Conservation (phyloP, 2,329 filamentous ascomycete genomes). For the Sporothrix variecibatus region DNA sequence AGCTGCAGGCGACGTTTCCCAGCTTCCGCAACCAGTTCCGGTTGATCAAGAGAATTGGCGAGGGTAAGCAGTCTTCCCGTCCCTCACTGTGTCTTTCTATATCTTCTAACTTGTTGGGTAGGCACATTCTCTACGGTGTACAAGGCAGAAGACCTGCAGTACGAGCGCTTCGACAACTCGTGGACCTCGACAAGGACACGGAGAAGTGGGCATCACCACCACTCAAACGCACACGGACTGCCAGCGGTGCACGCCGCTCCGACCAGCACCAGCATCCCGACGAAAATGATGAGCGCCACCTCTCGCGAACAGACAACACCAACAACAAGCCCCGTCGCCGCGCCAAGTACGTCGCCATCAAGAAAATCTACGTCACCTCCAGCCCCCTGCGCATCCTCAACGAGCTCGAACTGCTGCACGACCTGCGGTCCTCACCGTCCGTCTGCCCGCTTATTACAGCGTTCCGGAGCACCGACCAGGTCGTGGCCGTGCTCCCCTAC, state of each 20-base stretch:
- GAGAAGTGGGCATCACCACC: slow-evolving; percentile 71
- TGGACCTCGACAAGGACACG: slow-evolving; percentile 74
- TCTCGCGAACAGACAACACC: not conserved
- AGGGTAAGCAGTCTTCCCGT: slow-evolving; percentile 60
- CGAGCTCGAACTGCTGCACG: slow-evolving; percentile 89
- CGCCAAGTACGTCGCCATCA: slow-evolving; percentile 88
- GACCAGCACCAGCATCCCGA: slow-evolving; percentile 29
- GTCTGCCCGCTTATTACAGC: slow-evolving; percentile 96
- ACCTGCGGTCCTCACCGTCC: slow-evolving; percentile 77
- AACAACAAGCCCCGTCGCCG: slow-evolving; percentile 39
- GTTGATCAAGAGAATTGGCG: slow-evolving; percentile 93
- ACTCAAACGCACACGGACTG: slow-evolving; percentile 49
- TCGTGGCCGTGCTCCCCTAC: slow-evolving; percentile 91
- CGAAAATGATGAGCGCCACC: not conserved
- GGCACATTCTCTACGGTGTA: slow-evolving; percentile 98
- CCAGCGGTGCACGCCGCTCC: slow-evolving; percentile 36
- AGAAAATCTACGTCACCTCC: slow-evolving; percentile 99
- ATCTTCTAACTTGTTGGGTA: slow-evolving; percentile 41
- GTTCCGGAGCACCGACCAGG: slow-evolving; percentile 92
- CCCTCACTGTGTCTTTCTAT: not conserved
- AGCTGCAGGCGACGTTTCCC: slow-evolving; percentile 77
- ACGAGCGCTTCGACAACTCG: slow-evolving; percentile 78
- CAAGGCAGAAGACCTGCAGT: slow-evolving; percentile 91
- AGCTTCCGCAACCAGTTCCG: slow-evolving; percentile 83
- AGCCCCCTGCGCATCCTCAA: slow-evolving; percentile 92